Conservation (phyloP, 2,329 filamentous ascomycete genomes). For the Pyricularia sp. region DNA sequence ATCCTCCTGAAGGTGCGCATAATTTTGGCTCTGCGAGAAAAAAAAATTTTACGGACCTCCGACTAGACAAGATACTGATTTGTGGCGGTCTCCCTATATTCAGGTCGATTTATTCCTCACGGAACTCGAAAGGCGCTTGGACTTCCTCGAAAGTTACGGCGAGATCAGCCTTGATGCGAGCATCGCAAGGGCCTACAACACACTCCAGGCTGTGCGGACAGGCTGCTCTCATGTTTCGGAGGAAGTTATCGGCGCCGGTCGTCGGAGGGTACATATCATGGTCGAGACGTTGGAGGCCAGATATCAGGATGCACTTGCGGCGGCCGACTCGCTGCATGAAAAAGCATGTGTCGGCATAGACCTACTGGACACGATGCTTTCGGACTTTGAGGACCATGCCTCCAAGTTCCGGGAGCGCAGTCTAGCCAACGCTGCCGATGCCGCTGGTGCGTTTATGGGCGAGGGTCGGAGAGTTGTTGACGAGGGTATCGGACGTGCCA, state of each 20-base stretch:
- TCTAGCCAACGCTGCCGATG: conserved; percentile 55
- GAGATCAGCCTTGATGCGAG: conserved; percentile 76
- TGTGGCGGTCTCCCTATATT: background rate
- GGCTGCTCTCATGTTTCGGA: conserved; percentile 85
- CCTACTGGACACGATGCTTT: conserved; percentile 75
- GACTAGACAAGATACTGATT: background rate
- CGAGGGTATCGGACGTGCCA: conserved; percentile 64
- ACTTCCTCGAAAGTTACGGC: conserved; percentile 81
- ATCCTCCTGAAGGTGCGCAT: conserved; percentile 44
- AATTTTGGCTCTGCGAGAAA: background rate
- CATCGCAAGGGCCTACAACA: conserved; percentile 75
- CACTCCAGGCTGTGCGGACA: conserved; percentile 76
- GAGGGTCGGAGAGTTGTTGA: conserved; percentile 75
- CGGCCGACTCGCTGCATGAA: conserved; percentile 80
- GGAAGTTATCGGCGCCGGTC: conserved; percentile 79
- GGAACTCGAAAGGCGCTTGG: conserved; percentile 78
- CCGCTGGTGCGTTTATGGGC: conserved; percentile 63
- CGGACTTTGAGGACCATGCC: conserved; percentile 75
- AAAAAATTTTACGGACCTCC: background rate
- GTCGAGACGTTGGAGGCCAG: conserved; percentile 84
- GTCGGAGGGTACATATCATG: conserved; percentile 74
- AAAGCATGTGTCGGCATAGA: conserved; percentile 84
- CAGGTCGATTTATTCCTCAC: conserved; percentile 73
- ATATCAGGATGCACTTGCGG: conserved; percentile 78
- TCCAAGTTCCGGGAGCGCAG: conserved; percentile 72